Evolutionary conservation across 2,329 filamentous ascomycete species (phyloP).

Genomic region (Beauveria bassiana): DNA sequence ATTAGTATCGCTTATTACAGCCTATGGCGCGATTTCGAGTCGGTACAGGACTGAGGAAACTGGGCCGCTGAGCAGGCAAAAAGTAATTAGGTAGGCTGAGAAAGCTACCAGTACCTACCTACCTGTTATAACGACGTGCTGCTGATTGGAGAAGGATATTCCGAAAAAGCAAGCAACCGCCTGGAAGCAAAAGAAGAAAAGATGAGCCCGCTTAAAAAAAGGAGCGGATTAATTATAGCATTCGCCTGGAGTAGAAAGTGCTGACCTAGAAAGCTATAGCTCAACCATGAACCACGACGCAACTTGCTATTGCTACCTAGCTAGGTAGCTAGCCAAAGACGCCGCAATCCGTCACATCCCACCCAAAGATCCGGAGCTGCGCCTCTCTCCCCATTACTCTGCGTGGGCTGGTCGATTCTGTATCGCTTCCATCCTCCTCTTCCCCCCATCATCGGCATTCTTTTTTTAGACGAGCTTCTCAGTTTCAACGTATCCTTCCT

Average conservation of each 20-base stretch:
- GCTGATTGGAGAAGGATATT: not conserved
- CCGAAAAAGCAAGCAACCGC: not conserved
- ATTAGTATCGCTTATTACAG: not conserved
- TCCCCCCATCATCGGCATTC: conserved; percentile 13
- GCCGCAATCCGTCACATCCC: conserved; percentile 8
- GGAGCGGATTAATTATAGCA: not conserved
- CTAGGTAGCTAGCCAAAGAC: not conserved
- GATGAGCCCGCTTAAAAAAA: not conserved
- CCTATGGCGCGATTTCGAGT: too few species aligned
- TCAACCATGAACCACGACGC: not conserved
- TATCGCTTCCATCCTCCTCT: conserved; percentile 13
- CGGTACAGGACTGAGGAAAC: not conserved
- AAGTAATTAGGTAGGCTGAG: not conserved
- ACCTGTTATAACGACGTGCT: not conserved
- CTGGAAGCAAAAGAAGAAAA: not conserved
- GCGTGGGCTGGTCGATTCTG: conserved; percentile 15
- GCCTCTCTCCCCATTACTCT: conserved; percentile 13
- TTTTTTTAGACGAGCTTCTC: conserved; percentile 12
- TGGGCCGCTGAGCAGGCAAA: not conserved
- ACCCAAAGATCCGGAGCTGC: conserved; percentile 6
- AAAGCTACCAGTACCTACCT: not conserved
- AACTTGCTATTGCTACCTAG: not conserved
- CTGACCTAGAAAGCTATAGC: conserved; percentile 1
- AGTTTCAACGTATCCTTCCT: not conserved
- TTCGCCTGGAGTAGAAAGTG: not conserved